Evolutionary conservation across 164 flowering plant species (phyloP), one percentile per base, ranked within the genome.

Genomic region (Echeveria elegans): DNA sequence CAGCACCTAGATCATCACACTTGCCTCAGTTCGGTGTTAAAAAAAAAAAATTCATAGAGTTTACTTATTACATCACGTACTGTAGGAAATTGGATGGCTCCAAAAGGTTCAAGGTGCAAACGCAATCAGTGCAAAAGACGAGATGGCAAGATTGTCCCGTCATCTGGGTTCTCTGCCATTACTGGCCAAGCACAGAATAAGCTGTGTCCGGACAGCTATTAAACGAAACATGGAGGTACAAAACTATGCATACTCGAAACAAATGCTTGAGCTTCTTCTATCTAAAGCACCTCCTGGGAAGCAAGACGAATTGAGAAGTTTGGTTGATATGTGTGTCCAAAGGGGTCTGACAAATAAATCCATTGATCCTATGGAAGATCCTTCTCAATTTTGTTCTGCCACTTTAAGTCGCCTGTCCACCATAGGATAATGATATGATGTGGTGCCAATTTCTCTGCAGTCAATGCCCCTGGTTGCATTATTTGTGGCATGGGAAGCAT

Each of bases 401-500:
- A 95, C 99, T n/a, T 87, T 95, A 9, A 90, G 99, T 72, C 96
- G 99, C 45, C 73, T 95, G 66, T 90, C 99, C 28, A 92, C 99
- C 37, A 95, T 95, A 60, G 99, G 99, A 36, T 86, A 92, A 95
- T 64, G 99, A 95, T 76, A 92, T 86, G 30, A 1, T 92, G 99
- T 73, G 99, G 99, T 6, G 92, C 99, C 63, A 95, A 92, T 71
- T 95, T 92, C 67, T 85, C 99, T 15, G 97, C 97, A n/a, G 77
- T 95, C 38, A 86, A 59, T 82, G 36, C 92, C 29, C 97, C 96
- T 34, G 99, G 97, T 62, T 95, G 99, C 80, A 89, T 86, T 64
- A 83, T 92, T 12, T 95, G 99, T 82, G 99, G 99, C 10, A 95
- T 95, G 97, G 99, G 99, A 64, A 92, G 97, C 85, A 95, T 95